These are phyloP conservation scores for Multifurca ochricompacta DNA, from an alignment of 768 basidiomycete species.

Conservation along the genomic window DNA sequence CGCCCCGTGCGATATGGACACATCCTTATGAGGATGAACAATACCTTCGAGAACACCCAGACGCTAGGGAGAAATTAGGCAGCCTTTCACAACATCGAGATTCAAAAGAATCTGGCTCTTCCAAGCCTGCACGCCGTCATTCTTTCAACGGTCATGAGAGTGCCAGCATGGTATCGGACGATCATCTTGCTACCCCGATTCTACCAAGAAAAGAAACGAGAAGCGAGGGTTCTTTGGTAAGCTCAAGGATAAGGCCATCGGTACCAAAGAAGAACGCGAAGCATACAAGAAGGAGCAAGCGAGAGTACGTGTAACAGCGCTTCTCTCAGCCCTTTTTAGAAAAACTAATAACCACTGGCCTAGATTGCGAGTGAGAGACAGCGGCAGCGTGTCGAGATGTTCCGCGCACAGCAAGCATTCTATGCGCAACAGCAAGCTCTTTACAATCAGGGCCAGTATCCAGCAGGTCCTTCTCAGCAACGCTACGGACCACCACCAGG, in stretches of 20 bases:
- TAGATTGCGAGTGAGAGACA: slow-evolving; percentile 15
- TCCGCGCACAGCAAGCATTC: neutral
- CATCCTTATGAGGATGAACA: slow-evolving; percentile 67
- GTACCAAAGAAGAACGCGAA: slow-evolving; percentile 59
- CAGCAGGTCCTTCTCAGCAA: neutral
- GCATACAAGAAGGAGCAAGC: slow-evolving; percentile 30
- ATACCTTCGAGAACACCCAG: slow-evolving; percentile 50
- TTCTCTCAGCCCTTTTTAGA: neutral
- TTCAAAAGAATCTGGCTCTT: neutral
- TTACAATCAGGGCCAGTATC: neutral
- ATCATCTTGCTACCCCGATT: neutral
- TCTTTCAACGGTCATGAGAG: slow-evolving; percentile 17
- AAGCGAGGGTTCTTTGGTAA: slow-evolving; percentile 51
- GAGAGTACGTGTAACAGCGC: slow-evolving; percentile 22
- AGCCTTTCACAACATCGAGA: slow-evolving; percentile 1
- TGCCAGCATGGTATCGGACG: slow-evolving; percentile 21
- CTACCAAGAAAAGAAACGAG: slow-evolving; percentile 20
- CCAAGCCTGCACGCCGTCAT: slow-evolving; percentile 17
- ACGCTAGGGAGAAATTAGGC: slow-evolving; percentile 33
- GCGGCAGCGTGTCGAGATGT: neutral
- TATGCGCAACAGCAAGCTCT: slow-evolving; percentile 14
- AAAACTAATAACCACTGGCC: neutral
- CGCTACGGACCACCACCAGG: slow-evolving; percentile 26
- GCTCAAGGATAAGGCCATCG: slow-evolving; percentile 55
- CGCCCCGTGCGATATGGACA: slow-evolving; percentile 62